Base-by-base conservation (phyloP, 2,329 filamentous ascomycete genomes). In the Colletotrichum somersetense region DNA sequence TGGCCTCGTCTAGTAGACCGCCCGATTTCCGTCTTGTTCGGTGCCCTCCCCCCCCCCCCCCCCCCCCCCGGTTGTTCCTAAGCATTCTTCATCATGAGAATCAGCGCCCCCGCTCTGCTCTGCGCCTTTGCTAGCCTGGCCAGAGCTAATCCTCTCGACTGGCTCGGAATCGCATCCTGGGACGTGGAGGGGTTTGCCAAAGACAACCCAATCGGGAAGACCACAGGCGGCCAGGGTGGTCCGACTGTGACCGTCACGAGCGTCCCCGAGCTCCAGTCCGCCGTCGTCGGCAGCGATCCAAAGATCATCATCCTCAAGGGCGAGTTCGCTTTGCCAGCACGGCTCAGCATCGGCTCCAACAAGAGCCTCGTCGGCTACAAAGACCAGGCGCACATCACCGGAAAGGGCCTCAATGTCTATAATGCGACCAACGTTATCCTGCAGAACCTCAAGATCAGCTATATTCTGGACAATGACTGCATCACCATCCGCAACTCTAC, bases 221-320 rank as follows among this genome's bases (percentile, higher is more conserved):
- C 83, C 3, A 84, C 81, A 0, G 82, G 83, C 7, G 83, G 83
- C 16, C 76, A 78, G 44, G 82, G 85, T 6, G 89, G 81, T 59
- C 85, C 85, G 12, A 88, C 84, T 0, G 83, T 86, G 10, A 84
- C 83, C 1, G 81, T 84, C 38, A 84, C 76, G 14, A 85, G 81
- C 10, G 81, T 80, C 3, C 81, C 80, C 62, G 80, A 83, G 55
- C 81, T 89, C 53, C 78, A 80, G 10, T 78, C 81, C 0, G 87
- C 86, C 11, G 84, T 86, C 14, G 76, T 78, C 14, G 84, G 81
- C 20, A 80, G 84, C 20, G 78, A 78, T 3, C 81, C 81, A 20
- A 80, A 81, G 74, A 84, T 82, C 46, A 81, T 89, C 42, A 82
- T 84, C 71, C 80, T 86, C 61, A 82, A 75, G 69, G 84, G 83